phyloP scores from a whole-genome alignment of 441 rosid genomes.

The Isatis lusitanica region DNA sequence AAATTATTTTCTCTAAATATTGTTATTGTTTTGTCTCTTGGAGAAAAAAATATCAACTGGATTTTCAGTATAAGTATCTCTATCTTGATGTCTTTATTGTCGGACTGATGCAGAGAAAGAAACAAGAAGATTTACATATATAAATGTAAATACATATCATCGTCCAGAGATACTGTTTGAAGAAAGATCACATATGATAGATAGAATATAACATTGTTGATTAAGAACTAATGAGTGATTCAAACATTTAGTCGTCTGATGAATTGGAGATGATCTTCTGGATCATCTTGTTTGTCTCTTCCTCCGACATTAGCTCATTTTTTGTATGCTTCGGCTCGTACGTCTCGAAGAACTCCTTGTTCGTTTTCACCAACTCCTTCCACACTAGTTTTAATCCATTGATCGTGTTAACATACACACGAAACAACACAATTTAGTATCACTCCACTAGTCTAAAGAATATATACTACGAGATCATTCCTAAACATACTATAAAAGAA shows the following conservation, averaged over 20 bases:
- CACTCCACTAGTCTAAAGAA: background rate
- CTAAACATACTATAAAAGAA: background rate
- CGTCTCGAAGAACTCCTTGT: background rate
- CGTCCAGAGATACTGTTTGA: background rate
- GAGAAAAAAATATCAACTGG: no score
- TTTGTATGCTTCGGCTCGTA: background rate
- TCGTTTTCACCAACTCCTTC: slow-evolving; percentile 1
- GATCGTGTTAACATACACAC: background rate
- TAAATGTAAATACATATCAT: background rate
- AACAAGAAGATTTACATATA: background rate
- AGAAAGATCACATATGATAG: background rate
- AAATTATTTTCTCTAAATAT: no score
- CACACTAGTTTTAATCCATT: background rate
- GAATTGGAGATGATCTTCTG: slow-evolving; percentile 1
- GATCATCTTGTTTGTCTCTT: background rate
- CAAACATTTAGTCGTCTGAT: background rate
- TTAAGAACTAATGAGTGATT: background rate
- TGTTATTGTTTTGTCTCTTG: no score
- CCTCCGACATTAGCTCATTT: background rate
- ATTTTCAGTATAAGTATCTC: no score
- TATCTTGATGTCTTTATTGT: no score
- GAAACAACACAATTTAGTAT: background rate
- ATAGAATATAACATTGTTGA: no score
- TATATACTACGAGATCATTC: background rate
- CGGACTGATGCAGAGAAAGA: background rate